Conservation (phyloP, 2,329 filamentous ascomycete species). For the Cordyceps sp. region DNA sequence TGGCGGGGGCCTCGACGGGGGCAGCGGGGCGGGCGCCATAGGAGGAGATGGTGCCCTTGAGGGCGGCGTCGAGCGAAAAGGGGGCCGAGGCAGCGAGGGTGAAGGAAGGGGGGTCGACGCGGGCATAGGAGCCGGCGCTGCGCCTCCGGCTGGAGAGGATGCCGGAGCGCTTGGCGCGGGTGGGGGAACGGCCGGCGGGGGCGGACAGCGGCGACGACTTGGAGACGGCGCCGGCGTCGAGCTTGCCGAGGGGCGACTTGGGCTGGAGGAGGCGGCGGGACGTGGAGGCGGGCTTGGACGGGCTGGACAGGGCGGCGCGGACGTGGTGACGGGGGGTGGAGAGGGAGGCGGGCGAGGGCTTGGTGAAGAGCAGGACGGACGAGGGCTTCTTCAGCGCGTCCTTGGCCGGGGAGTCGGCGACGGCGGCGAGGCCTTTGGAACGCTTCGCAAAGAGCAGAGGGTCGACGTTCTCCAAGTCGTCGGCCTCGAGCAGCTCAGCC, state of each 20-base stretch:
- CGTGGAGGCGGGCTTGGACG: constrained; percentile 15
- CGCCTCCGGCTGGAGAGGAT: constrained; percentile 54
- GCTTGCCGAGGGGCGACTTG: constrained; percentile 31
- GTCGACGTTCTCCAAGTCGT: constrained; percentile 46
- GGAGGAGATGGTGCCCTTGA: constrained; percentile 56
- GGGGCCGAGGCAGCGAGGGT: constrained; percentile 38
- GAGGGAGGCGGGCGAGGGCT: constrained; percentile 24
- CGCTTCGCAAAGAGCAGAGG: constrained; percentile 40
- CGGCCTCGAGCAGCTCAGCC: constrained; percentile 31
- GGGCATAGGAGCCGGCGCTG: constrained; percentile 43
- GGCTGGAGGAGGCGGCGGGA: constrained; percentile 30
- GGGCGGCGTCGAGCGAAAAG: constrained; percentile 72
- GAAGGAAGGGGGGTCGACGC: constrained; percentile 55
- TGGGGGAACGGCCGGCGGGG: constrained; percentile 70
- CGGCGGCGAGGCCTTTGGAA: constrained; percentile 27
- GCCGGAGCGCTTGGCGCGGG: constrained; percentile 48
- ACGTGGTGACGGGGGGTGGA: constrained; percentile 11
- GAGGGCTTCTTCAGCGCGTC: constrained; percentile 35
- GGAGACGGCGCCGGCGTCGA: constrained; percentile 24
- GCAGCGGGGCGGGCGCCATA: constrained; percentile 30
- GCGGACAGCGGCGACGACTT: constrained; percentile 41
- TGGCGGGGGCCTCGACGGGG: constrained; percentile 3
- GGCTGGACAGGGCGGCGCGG: constrained; percentile 4
- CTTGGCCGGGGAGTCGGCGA: constrained; percentile 21
- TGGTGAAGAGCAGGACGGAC: constrained; percentile 19